phyloP scores from a whole-genome alignment of 2,329 filamentous ascomycete genomes.

The Rasamsonia emersonii region DNA sequence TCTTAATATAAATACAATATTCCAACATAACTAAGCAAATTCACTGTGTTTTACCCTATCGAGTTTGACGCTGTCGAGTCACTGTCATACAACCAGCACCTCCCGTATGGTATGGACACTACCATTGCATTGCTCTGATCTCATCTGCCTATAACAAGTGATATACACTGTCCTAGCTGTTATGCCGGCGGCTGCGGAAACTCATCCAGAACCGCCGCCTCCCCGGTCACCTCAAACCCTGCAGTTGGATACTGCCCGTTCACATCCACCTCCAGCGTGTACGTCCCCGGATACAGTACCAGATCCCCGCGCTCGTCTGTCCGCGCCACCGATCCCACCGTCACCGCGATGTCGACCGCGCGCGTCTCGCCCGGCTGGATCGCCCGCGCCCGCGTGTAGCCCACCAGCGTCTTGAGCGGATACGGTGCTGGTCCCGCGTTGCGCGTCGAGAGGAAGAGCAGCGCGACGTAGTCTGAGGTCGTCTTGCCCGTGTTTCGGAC shows the following conservation, averaged over 20 bases:
- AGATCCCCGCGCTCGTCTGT: constrained; percentile 21
- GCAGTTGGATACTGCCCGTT: constrained; percentile 12
- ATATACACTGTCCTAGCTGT: too few species aligned
- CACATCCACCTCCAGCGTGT: constrained; percentile 23
- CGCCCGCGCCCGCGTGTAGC: constrained; percentile 16
- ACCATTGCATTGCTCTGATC: too few species aligned
- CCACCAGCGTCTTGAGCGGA: constrained; percentile 26
- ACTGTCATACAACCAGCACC: too few species aligned
- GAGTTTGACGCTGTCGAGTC: too few species aligned
- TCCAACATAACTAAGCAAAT: too few species aligned
- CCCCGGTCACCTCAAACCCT: constrained; percentile 15
- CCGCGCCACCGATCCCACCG: constrained; percentile 22
- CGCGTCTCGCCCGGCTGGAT: constrained; percentile 13
- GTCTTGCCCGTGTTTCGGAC: constrained; percentile 23
- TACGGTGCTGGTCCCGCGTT: constrained; percentile 24
- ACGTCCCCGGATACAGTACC: constrained; percentile 27
- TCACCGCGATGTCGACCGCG: constrained; percentile 18
- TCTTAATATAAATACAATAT: too few species aligned
- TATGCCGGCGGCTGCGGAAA: constrained; percentile 15
- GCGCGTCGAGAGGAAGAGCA: constrained; percentile 22
- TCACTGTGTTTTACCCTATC: too few species aligned
- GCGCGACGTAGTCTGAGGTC: constrained; percentile 26
- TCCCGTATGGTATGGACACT: too few species aligned
- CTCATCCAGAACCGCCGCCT: constrained; percentile 13
- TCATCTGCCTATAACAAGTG: too few species aligned